Percentiles rank a stretch among this genome's conserved stretches.
Evolutionary conservation across 805 yeast species (phyloP).

Genomic region (Pichia heedii): DNA sequence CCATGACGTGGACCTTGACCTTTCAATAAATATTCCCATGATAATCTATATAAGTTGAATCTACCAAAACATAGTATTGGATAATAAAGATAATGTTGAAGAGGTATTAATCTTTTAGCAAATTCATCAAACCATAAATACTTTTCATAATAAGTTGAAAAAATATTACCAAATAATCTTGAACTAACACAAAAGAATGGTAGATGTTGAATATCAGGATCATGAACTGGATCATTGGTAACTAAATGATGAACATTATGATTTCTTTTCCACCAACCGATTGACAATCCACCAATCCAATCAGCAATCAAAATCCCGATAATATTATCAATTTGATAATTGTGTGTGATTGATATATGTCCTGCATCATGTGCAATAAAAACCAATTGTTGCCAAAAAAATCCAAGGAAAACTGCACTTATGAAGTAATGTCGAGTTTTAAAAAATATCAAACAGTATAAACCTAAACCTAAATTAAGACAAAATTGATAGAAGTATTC

Average conservation of each 20-base stretch:
- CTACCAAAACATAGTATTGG: conserved; percentile 77
- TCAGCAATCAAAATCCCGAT: conserved; percentile 69
- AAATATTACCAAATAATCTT: conserved; percentile 56
- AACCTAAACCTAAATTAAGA: conserved; percentile 48
- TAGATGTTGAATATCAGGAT: conserved; percentile 88
- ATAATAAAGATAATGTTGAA: conserved; percentile 66
- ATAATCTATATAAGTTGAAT: conserved; percentile 71
- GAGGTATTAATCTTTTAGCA: conserved; percentile 48
- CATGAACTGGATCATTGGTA: conserved; percentile 91
- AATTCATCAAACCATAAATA: conserved; percentile 56
- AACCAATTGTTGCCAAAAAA: conserved; percentile 84
- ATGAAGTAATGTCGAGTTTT: conserved; percentile 35
- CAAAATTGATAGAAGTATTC: conserved; percentile 61
- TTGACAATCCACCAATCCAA: conserved; percentile 76
- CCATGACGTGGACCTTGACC: conserved; percentile 79
- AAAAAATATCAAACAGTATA: conserved; percentile 41
- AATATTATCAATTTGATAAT: conserved; percentile 65
- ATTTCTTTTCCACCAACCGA: conserved; percentile 94
- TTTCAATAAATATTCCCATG: conserved; percentile 67
- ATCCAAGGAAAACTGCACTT: conserved; percentile 61
- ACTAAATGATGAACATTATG: conserved; percentile 89
- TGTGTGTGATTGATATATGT: conserved; percentile 74
- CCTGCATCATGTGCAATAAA: conserved; percentile 90
- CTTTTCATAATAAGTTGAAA: conserved; percentile 73
- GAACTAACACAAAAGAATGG: conserved; percentile 86